Base-by-base conservation (phyloP, 805 yeast genomes). In the Yueomyces sp. region DNA sequence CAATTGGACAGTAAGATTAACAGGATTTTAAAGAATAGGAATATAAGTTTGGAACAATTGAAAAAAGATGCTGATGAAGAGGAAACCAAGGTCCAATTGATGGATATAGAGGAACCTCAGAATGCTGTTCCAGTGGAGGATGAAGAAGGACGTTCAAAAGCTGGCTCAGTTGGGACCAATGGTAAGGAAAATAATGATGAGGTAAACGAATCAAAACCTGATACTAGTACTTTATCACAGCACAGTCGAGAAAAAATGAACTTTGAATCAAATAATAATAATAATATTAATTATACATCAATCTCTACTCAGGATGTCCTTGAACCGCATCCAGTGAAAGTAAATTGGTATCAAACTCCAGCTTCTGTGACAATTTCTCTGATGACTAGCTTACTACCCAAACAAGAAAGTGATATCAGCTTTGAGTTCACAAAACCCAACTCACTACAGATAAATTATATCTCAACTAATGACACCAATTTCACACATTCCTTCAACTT, bases 331-430 rank as follows among this genome's bases (percentile, higher is more conserved):
- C 19, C 19, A 19, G 19, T 19, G 19, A 30, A 9, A 9, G 33
- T 30, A 6, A 88, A 83, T 50, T 83, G 82, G 78, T 90, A 79
- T 63, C 96, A 92, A 59, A 70, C 79, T 12, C 53, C 64, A 7
- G 64, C 64, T 1, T 57, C 59, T 3, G 74, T 87, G 11, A 77
- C 79, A 1, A 66, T 88, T 30, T 76, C 90, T 2, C 63, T 90
- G 5, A 90, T 81, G 54, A 76, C 85, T 40, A 79, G 81, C 47
- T 73, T 73, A 37, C 72, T 85, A 19, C 78, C 81, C 6, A 68
- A 39, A 6, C 37, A 44, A 28, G 44, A 45, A 29, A 49, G 51
- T 5, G 77, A 74, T 4, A 60, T 65, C 0, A 59, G 69, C 3
- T 67, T 79, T 4, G 62, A 66, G 0, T 68, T 74, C 45, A 47